Base-by-base conservation (phyloP, 371 early-diverging fungal species). In the Mortierella sp. region DNA sequence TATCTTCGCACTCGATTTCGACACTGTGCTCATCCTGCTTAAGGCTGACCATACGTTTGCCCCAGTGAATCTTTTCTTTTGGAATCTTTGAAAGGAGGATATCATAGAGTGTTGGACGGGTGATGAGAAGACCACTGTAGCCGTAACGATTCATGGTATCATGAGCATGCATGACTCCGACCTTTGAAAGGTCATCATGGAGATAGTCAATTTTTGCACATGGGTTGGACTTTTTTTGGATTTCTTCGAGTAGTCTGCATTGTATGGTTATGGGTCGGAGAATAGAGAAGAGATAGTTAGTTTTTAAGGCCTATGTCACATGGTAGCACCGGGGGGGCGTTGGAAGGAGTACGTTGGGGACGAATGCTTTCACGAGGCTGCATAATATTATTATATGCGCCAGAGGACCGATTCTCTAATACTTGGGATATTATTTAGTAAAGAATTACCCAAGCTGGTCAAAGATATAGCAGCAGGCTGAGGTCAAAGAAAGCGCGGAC, bases 191-290 rank as follows among this genome's bases (percentile, higher is more conserved):
- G 36, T 74, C 69, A 38, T 74, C 75, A 0, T 69, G 75, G 50
- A 65, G 41, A 41, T 74, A 74, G 33, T 65, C 65, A 61, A 69
- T 74, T 57, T 74, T 74, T 22, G 65, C n/a, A 33, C 75, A 69
- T 10, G 69, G 57, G 15, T 43, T 41, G 4, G 69, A 65, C 19
- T 38, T 45, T 21, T 69, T 53, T 7, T 52, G 59, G 47, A 74
- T 53, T 13, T 69, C 69, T 5, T 74, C 65, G 1, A 69, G 69
- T 2, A 74, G 57, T 21, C 69, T 74, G 32, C 43, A 6, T 57
- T 22, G 36, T 19, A 22, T 48, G 43, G 13, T 8, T 43, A 5
- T 43, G 43, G 43, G 13, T 8, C 7, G 43, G 13, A 13, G 43
- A 13, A 43, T 43, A 13, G 7, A 13, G 43, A 13, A 13, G 43